phyloP scores from a whole-genome alignment of 306 rosid genomes.

The Albizia julibrissin region DNA sequence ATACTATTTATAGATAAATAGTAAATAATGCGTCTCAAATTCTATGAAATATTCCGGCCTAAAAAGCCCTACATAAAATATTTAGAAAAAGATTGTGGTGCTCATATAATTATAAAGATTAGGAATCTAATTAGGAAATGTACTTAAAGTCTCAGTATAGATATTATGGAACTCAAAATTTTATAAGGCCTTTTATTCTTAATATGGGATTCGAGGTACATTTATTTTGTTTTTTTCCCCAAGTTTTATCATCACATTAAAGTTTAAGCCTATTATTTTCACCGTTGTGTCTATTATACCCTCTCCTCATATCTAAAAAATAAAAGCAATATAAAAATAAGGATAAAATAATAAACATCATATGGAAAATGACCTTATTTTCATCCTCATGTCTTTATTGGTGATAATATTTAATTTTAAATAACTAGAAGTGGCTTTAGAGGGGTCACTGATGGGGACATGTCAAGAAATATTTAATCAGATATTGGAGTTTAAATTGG shows the following conservation, averaged over 20 bases:
- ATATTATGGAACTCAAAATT: too few relatives aligned
- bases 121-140: background rate
- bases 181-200: too few relatives aligned
- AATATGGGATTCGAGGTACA: too few relatives aligned
- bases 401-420: background rate
- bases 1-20: background rate
- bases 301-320: too few relatives aligned
- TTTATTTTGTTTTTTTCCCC: too few relatives aligned
- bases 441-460: background rate
- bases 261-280: too few relatives aligned
- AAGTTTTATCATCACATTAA: too few relatives aligned
- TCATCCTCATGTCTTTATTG: background rate
- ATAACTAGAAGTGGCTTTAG: background rate
- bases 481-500: background rate
- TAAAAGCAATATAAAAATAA: too few relatives aligned
- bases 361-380: background rate
- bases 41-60: background rate
- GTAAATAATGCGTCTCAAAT: background rate
- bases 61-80: background rate
- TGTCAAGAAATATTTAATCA: background rate
- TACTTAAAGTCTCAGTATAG: background rate
- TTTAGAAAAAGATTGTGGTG: background rate
- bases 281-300: too few relatives aligned
- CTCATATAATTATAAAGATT: background rate
- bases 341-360: too few relatives aligned